Conservation (phyloP, 164 flowering plant species). For the Aristolochia californica region DNA sequence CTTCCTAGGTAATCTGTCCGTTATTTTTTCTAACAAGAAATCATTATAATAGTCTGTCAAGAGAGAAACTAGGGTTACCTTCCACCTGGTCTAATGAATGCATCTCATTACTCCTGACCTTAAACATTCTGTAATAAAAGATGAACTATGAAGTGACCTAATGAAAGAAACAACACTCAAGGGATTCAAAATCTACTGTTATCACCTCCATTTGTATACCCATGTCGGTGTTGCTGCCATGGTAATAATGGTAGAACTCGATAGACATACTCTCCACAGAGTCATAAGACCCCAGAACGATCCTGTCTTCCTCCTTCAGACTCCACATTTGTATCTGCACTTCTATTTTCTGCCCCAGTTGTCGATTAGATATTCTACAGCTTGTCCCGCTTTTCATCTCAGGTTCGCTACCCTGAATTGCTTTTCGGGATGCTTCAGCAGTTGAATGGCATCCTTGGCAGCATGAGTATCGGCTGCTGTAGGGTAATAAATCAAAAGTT, state of each 20-base stretch:
- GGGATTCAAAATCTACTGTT: no score
- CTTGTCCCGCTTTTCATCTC: conserved; percentile 18
- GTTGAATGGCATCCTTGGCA: conserved; percentile 80
- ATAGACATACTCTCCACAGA: conserved; percentile 48
- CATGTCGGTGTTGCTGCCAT: conserved; percentile 87
- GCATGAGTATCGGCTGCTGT: conserved; percentile 75
- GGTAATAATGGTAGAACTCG: conserved; percentile 91
- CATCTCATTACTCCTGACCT: conserved; percentile 79
- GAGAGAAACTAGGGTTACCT: conserved; percentile 31
- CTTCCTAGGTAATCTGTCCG: no score
- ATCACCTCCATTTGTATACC: conserved; percentile 88
- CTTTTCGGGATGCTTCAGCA: conserved; percentile 65
- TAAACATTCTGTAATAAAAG: background rate
- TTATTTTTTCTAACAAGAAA: no score
- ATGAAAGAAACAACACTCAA: background rate
- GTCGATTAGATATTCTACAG: conserved; percentile 13
- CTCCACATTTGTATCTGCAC: conserved; percentile 12
- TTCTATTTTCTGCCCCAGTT: conserved; percentile 13
- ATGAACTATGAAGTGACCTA: background rate
- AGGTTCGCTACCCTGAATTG: conserved; percentile 15
- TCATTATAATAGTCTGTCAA: no score
- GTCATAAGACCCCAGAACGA: conserved; percentile 33
- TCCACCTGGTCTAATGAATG: conserved; percentile 86
- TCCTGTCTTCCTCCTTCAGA: conserved; percentile 23
- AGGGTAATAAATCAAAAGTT: no score